Conservation (phyloP, 2,329 filamentous ascomycete genomes). For the Trichoderma koningiopsis region DNA sequence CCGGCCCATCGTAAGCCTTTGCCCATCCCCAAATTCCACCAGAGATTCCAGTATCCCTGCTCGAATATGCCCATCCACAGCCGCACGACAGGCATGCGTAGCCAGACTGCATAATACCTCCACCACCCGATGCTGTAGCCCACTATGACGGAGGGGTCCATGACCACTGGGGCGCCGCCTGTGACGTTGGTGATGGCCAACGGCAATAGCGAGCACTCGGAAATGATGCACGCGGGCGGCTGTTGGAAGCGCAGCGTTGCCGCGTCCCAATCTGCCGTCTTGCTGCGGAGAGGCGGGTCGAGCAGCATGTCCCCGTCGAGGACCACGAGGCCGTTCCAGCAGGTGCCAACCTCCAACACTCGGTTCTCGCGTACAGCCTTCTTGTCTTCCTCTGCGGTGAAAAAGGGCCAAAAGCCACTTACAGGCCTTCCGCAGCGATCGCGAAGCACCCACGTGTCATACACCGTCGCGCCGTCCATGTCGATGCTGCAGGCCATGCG, state of each 20-base stretch:
- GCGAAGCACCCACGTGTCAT: constrained; percentile 27
- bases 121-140: constrained; percentile 25
- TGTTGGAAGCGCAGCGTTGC: constrained; percentile 25
- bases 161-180: constrained; percentile 24
- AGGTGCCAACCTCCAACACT: constrained; percentile 24
- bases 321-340: constrained; percentile 27
- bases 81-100: constrained; percentile 24
- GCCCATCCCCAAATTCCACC: constrained; percentile 26
- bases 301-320: constrained; percentile 27
- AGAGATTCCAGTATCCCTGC: constrained; percentile 23
- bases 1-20: constrained; percentile 22
- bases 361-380: constrained; percentile 18
- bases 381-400: constrained; percentile 21
- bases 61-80: constrained; percentile 26
- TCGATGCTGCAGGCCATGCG: constrained; percentile 27
- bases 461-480: constrained; percentile 27
- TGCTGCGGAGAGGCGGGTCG: constrained; percentile 14
- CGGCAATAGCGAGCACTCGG: constrained; percentile 25
- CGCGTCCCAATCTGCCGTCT: constrained; percentile 16
- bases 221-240: constrained; percentile 25
- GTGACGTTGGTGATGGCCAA: constrained; percentile 23
- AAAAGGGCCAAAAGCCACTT: constrained; percentile 27
- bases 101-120: constrained; percentile 27
- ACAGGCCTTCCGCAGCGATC: constrained; percentile 24
- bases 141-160: constrained; percentile 25